Evolutionary conservation across 2,329 filamentous ascomycete genomes (phyloP), one percentile per base, ranked within the genome.

Genomic region (Cercospora sp.): DNA sequence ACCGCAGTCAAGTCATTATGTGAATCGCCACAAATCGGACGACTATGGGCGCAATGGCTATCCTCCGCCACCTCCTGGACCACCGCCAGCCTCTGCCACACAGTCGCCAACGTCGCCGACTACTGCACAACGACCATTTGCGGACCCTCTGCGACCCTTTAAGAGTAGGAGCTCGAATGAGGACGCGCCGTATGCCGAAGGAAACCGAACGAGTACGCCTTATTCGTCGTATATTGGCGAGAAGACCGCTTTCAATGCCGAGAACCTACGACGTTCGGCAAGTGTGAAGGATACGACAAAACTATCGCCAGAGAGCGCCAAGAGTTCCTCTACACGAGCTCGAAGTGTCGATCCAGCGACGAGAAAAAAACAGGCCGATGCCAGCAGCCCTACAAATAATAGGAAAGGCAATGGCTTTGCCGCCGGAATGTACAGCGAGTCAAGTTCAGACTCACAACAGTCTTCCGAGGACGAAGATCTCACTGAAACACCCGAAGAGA

Each of bases 181-280:
- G 58, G 79, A 80, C 59, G 76, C 76, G 69, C 82, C 72, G 72
- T 86, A 77, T 75, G 81, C 77, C 60, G 86, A 82, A 72, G 80
- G 74, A 26, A 82, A 80, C 26, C 82, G 87, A 51, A 78, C 80
- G 7, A 82, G 86, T 59, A 85, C 84, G 23, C 84, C 83, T 53
- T 89, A 89, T 75, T 82, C 84, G 13, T 81, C 81, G 3, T 77
- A 80, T 31, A 81, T 83, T 48, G 87, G 87, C 33, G 87, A 89
- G 74, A 86, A 82, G 71, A 88, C 84, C 0, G 85, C 85, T 65
- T 82, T 88, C 72, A 83, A 82, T 45, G 83, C 80, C 67, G 80
- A 85, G 36, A 82, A 82, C 16, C 72, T 88, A 8, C 80, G 82
- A 55, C 82, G 85, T 55, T 86, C 86, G 63, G 79, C 83, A 12